Evolutionary conservation across 2,329 filamentous ascomycete species (phyloP), one percentile per base, ranked within the genome.

Genomic region (Gliomastix tumulicola): DNA sequence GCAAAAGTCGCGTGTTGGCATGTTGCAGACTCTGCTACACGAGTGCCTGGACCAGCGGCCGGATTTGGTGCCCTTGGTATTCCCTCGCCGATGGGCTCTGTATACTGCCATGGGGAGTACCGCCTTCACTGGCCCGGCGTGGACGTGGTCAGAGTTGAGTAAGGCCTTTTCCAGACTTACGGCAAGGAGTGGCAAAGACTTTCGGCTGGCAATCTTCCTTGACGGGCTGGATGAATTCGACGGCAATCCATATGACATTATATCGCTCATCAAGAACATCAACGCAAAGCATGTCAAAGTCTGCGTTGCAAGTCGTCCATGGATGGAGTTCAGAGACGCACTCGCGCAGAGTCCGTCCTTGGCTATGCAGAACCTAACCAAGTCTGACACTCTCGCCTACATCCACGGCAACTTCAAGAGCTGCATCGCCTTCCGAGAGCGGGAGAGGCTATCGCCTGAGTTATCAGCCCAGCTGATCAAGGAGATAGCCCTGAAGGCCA

Each of bases 1-100:
- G 25, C 63, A 69, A 31, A 63, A 57, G 36, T 64, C 62, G 0
- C 54, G 57, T 15, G 48, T 57, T 25, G 66, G 66, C 0, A 52
- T 71, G 1, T 43, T 67, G 2, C 54, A 42, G 16, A 37, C 43
- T 0, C 8, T 48, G 10, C 16, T 48, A 3, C 44, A 40, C n/a
- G 41, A 46, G 18, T 35, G 42, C 2, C 21, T 44, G 4, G 12
- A 30, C 2, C 34, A 43, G 4, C 11, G 18, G 12, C 25, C 18
- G 4, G 16, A n/a, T 9, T 25, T 34, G 19, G 39, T 22, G 31
- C 21, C 28, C 7, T 33, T 21, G n/a, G 21, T 27, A 11, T 36
- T 35, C n/a, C 35, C 37, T 7, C 7, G 22, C 12, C 15, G 16
- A 12, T 32, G 35, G 17, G 7, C 41, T n/a, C 15, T 42, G 2